Conservation (phyloP, 2,329 filamentous ascomycete species). For the Calonectria pteridis region DNA sequence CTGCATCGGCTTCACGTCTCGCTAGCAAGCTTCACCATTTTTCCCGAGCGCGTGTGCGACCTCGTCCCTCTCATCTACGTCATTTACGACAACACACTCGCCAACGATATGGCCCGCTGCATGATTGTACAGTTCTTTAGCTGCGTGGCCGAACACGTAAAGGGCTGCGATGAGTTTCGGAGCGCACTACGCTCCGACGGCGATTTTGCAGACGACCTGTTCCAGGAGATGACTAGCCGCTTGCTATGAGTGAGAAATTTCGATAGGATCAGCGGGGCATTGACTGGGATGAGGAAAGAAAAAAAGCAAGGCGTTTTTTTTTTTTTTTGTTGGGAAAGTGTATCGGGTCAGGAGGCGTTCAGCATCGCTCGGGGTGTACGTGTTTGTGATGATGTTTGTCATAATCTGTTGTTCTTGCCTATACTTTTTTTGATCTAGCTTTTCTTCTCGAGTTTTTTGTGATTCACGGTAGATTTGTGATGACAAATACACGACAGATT, state of each 20-base stretch:
- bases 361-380: background rate
- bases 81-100: constrained; percentile 40
- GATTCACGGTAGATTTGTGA: background rate
- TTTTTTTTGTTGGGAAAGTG: background rate
- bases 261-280: background rate
- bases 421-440: background rate
- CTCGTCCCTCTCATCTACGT: constrained; percentile 31
- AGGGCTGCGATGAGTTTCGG: constrained; percentile 27
- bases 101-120: constrained; percentile 34
- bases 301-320: background rate
- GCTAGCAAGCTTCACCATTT: constrained; percentile 31
- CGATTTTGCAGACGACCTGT: constrained; percentile 37
- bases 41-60: constrained; percentile 32
- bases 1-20: constrained; percentile 36
- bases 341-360: background rate
- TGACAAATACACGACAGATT: background rate
- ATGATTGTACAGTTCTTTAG: constrained; percentile 36
- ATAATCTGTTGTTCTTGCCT: background rate
- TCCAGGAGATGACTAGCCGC: constrained; percentile 30
- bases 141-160: constrained; percentile 37
- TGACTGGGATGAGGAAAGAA: background rate
- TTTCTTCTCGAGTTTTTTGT: background rate
- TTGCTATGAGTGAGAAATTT: constrained; percentile 6
- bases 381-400: background rate
- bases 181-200: constrained; percentile 28